A percentile compares a stretch with the other conserved stretches of the same genome.
These are phyloP conservation scores for Fusarium decemcellulare DNA, from an alignment of 2,329 filamentous ascomycete species.

Conservation along the genomic window DNA sequence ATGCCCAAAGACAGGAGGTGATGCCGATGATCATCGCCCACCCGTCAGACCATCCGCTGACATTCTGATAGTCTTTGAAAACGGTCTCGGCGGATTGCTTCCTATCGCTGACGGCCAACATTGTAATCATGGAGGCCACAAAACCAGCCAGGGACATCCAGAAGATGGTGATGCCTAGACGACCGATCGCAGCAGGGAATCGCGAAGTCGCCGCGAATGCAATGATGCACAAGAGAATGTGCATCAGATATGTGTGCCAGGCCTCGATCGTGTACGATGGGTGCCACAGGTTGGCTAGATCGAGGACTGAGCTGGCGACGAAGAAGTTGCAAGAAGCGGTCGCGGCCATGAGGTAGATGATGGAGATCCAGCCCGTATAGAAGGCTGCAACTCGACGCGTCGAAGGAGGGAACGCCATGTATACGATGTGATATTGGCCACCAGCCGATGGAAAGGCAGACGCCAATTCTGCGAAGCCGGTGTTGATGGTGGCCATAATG, in stretches of 20 bases:
- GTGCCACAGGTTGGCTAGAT: conserved; percentile 40
- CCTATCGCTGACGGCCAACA: conserved; percentile 34
- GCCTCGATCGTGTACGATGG: conserved; percentile 35
- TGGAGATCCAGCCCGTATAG: conserved; percentile 43
- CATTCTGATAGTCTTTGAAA: conserved; percentile 41
- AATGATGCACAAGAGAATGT: conserved; percentile 43
- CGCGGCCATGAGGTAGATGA: conserved; percentile 46
- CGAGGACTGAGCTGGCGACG: conserved; percentile 41
- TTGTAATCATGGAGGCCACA: conserved; percentile 39
- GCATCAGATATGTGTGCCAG: conserved; percentile 46
- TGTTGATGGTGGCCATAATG: conserved; percentile 42
- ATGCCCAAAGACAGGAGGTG: conserved; percentile 44
- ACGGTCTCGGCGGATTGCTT: conserved; percentile 39
- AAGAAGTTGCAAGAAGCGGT: conserved; percentile 46
- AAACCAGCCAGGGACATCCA: conserved; percentile 43
- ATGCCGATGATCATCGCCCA: conserved; percentile 44
- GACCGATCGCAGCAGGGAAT: conserved; percentile 43
- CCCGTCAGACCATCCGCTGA: conserved; percentile 45
- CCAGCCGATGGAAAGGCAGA: conserved; percentile 45
- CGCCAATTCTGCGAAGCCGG: conserved; percentile 45
- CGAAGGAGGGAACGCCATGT: conserved; percentile 42
- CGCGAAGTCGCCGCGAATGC: conserved; percentile 36
- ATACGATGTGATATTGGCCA: conserved; percentile 47
- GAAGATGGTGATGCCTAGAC: conserved; percentile 40
- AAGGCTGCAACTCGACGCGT: conserved; percentile 42